Percentiles rank a stretch among this genome's conserved stretches.
These are phyloP conservation scores for Geranium rotundifolium DNA, from an alignment of 345 rosid genomes.

Conservation along the genomic window DNA sequence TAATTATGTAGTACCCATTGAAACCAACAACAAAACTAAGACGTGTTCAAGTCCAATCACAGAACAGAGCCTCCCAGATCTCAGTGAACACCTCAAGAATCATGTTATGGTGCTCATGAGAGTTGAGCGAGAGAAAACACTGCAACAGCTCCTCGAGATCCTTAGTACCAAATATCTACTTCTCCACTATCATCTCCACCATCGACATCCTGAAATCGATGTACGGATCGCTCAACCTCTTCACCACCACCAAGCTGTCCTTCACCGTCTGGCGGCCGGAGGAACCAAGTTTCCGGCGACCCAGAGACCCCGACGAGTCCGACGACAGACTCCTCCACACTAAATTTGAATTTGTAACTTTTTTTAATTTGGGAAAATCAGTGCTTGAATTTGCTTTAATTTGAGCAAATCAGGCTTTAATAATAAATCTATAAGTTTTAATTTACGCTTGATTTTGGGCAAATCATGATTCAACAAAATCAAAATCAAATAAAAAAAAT, in stretches of 20 bases:
- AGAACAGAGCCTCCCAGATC: conserved; percentile 37
- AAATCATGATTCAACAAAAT: no score
- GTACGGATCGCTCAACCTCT: conserved; percentile 68
- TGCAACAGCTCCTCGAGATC: conserved; percentile 90
- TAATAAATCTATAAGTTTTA: no score
- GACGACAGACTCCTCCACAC: conserved; percentile 27
- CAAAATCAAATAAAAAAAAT: no score
- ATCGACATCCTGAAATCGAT: conserved; percentile 87
- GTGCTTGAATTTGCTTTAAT: no score
- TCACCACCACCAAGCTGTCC: conserved; percentile 66
- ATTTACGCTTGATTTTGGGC: no score
- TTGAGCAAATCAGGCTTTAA: no score
- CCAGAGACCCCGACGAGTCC: conserved; percentile 12
- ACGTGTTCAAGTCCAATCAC: background rate
- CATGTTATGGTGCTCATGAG: conserved; percentile 67
- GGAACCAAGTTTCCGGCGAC: no score
- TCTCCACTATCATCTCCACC: conserved; percentile 93
- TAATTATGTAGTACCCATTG: no score
- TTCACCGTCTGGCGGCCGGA: conserved; percentile 17
- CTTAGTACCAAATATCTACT: conserved; percentile 59
- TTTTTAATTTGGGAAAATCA: no score
- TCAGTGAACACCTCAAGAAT: conserved; percentile 84
- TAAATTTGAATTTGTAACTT: no score
- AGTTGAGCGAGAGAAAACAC: conserved; percentile 69
- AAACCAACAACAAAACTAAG: no score